These are phyloP conservation scores for Hypoxylon lienhwacheense DNA, from an alignment of 495 filamentous ascomycete species.

Conservation along the genomic window DNA sequence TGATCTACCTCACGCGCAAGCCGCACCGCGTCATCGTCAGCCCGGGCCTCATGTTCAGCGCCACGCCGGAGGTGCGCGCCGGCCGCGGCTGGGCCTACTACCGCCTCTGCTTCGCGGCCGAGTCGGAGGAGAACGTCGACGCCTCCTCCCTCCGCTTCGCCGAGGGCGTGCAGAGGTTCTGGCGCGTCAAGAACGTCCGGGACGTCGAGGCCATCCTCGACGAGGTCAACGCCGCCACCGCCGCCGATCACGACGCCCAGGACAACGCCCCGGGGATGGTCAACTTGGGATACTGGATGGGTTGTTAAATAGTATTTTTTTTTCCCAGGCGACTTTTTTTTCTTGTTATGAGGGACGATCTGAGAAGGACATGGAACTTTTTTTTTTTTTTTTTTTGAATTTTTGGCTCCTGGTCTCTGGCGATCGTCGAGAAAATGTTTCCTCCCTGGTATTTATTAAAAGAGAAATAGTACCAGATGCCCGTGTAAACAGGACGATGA, in stretches of 20 bases:
- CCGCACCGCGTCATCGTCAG: constrained; percentile 66
- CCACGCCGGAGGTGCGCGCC: constrained; percentile 58
- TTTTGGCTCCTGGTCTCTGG: no score
- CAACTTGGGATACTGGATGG: constrained; percentile 37
- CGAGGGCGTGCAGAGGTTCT: constrained; percentile 71
- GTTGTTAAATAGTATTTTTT: constrained; percentile 32
- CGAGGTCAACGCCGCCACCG: constrained; percentile 12
- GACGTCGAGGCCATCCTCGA: constrained; percentile 60
- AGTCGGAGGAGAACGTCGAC: constrained; percentile 66
- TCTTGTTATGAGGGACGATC: no score
- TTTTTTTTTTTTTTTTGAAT: no score
- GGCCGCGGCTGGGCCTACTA: constrained; percentile 64
- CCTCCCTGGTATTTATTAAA: no score
- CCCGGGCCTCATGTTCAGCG: constrained; percentile 71
- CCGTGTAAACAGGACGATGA: no score
- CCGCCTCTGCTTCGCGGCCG: constrained; percentile 85
- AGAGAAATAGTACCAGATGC: no score
- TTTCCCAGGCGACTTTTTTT: no score
- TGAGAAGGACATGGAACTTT: no score
- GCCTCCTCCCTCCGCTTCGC: constrained; percentile 62
- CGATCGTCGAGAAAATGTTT: no score
- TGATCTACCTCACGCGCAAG: constrained; percentile 69
- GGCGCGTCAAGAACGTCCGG: constrained; percentile 65
- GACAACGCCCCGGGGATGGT: constrained; percentile 15
- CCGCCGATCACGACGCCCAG: constrained; percentile 3